Evolutionary conservation across 108 stramenopile species (phyloP).

Genomic region (Aureococcus anophagefferens): DNA sequence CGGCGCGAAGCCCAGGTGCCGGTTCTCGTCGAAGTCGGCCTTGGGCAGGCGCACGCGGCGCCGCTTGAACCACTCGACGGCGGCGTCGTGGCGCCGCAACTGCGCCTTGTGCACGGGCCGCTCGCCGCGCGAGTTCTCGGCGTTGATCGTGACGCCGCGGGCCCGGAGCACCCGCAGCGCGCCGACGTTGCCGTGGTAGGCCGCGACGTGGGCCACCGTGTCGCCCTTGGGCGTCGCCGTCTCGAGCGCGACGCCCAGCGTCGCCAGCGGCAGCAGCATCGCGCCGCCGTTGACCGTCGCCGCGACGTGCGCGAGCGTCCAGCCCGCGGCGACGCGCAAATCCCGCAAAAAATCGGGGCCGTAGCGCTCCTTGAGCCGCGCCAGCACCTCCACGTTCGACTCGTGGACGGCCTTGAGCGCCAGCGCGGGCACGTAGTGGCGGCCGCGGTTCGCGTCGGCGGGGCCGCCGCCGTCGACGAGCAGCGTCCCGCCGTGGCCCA

Average conservation of each 20-base stretch:
- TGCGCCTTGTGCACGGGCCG: not conserved
- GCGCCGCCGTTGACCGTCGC: not conserved
- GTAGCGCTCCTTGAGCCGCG: not conserved
- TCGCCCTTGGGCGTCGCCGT: not conserved
- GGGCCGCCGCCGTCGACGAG: no score
- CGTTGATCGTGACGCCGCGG: not conserved
- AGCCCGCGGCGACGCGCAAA: not conserved
- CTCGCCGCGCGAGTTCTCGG: not conserved
- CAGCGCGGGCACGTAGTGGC: not conserved
- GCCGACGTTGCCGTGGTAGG: not conserved
- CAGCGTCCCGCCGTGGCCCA: no score
- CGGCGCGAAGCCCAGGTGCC: no score
- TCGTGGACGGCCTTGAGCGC: not conserved
- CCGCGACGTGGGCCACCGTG: not conserved
- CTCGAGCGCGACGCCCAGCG: not conserved
- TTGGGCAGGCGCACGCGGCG: not conserved
- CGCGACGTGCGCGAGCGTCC: not conserved
- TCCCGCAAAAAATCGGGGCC: not conserved
- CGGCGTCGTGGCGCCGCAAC: not conserved
- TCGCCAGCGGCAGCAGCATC: not conserved
- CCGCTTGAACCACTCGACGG: not conserved
- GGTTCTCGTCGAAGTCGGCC: no score
- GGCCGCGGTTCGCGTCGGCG: no score
- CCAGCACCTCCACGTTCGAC: not conserved
- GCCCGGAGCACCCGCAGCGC: not conserved